These are phyloP conservation scores for Umbellularia californica DNA, from an alignment of 164 flowering plant genomes.

Conservation along the genomic window DNA sequence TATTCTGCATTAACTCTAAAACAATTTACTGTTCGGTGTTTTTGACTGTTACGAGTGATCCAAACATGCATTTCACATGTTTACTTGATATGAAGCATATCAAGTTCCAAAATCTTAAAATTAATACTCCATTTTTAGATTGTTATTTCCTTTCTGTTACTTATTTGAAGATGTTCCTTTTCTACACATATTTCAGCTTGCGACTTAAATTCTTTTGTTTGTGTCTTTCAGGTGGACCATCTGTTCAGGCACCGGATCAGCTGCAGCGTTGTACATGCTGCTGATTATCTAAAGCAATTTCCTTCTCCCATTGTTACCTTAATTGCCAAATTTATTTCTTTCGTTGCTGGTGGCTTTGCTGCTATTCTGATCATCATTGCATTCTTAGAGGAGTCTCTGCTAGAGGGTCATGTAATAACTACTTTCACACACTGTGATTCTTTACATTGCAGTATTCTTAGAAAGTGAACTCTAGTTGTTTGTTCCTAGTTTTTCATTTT, in stretches of 20 bases:
- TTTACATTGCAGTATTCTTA: neutral
- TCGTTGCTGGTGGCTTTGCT: conserved; percentile 95
- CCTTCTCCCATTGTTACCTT: conserved; percentile 86
- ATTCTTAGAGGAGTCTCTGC: conserved; percentile 89
- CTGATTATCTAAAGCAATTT: conserved; percentile 84
- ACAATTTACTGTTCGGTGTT: too few species aligned
- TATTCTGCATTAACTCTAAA: too few species aligned
- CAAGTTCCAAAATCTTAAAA: too few species aligned
- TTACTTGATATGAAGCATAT: too few species aligned
- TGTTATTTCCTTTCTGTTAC: neutral
- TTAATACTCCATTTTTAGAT: too few species aligned
- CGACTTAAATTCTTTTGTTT: neutral
- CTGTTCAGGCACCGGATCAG: conserved; percentile 85
- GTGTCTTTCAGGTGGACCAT: conserved; percentile 79
- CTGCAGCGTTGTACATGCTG: conserved; percentile 76
- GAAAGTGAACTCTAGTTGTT: neutral
- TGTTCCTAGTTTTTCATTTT: neutral
- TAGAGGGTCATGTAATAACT: conserved; percentile 91
- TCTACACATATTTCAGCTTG: neutral
- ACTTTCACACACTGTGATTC: neutral
- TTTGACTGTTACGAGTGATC: too few species aligned
- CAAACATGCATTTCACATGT: too few species aligned
- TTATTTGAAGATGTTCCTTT: neutral
- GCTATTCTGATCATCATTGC: conserved; percentile 93
- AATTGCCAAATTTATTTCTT: conserved; percentile 85